Percentiles rank a stretch among this genome's conserved stretches.
Evolutionary conservation across 1,284 basidiomycete genomes (phyloP).

Genomic region (Lentinula novae-zelandiae): DNA sequence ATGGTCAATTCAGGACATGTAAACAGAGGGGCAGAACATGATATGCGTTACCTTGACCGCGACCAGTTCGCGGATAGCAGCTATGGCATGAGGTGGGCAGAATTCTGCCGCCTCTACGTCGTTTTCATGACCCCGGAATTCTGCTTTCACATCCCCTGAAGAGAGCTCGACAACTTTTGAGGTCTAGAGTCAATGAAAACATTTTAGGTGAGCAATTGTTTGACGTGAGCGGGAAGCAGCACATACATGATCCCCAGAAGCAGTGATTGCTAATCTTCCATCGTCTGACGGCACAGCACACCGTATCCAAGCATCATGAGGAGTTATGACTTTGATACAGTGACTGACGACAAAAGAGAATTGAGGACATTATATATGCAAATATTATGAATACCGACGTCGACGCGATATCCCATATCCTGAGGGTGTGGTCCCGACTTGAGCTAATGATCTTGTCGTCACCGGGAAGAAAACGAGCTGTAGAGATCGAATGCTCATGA

Average conservation of each 20-base stretch:
- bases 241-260: slow-evolving; percentile 69
- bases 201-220: not conserved
- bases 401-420: slow-evolving; percentile 71
- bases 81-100: slow-evolving; percentile 32
- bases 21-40: not conserved
- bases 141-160: slow-evolving; percentile 62
- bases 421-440: slow-evolving; percentile 69
- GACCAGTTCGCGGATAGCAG: slow-evolving; percentile 56
- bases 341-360: slow-evolving; percentile 32
- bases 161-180: slow-evolving; percentile 60
- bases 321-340: slow-evolving; percentile 51
- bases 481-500: slow-evolving; percentile 64
- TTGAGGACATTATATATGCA: not conserved
- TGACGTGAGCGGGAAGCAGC: not conserved
- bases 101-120: slow-evolving; percentile 55
- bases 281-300: slow-evolving; percentile 61
- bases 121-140: slow-evolving; percentile 74
- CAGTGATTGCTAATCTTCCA: slow-evolving; percentile 57
- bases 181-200: slow-evolving; percentile 39
- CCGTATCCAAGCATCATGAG: slow-evolving; percentile 73
- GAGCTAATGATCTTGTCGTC: slow-evolving; percentile 68
- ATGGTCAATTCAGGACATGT: too few relatives aligned
- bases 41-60: slow-evolving; percentile 31
- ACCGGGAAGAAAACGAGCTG: slow-evolving; percentile 68
- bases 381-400: slow-evolving; percentile 40